These are phyloP conservation scores for Verruconis gallopava DNA, from an alignment of 2,329 filamentous ascomycete genomes.

Conservation along the genomic window DNA sequence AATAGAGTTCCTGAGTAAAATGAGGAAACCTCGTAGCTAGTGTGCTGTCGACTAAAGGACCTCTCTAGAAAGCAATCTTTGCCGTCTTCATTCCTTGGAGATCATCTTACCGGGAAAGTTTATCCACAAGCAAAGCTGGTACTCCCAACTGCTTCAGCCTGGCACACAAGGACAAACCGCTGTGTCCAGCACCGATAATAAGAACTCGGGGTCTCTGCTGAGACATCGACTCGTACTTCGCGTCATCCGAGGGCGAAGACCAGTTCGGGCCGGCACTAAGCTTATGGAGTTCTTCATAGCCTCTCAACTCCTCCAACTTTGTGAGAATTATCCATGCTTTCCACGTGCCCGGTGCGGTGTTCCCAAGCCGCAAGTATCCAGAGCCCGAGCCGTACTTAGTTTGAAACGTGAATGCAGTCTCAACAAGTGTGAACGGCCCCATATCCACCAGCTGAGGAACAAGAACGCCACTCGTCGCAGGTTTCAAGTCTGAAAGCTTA, in stretches of 20 bases:
- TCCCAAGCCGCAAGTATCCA: conserved; percentile 42
- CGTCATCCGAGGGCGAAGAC: neutral
- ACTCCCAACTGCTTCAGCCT: conserved; percentile 47
- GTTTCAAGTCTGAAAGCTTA: conserved; percentile 24
- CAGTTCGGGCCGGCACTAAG: neutral
- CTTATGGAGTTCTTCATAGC: conserved; percentile 35
- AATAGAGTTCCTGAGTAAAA: too few relatives aligned
- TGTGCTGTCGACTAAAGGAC: too few relatives aligned
- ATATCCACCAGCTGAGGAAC: conserved; percentile 30
- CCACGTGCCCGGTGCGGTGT: conserved; percentile 36
- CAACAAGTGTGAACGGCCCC: conserved; percentile 43
- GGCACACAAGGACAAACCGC: conserved; percentile 44
- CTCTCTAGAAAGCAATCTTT: too few relatives aligned
- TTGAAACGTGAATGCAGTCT: conserved; percentile 43
- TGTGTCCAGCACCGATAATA: conserved; percentile 42
- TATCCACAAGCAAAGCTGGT: conserved; percentile 43
- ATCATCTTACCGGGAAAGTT: conserved; percentile 30
- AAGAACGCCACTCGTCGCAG: conserved; percentile 13
- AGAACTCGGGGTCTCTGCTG: neutral
- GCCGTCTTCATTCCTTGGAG: too few relatives aligned
- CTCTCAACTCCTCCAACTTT: conserved; percentile 40
- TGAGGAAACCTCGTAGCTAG: too few relatives aligned
- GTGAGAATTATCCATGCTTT: conserved; percentile 54
- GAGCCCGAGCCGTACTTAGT: conserved; percentile 42
- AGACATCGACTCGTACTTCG: neutral